Percentiles rank a stretch among this genome's conserved stretches.
Conservation (phyloP, 164 flowering plant species). For the Nymphaea colorata region DNA sequence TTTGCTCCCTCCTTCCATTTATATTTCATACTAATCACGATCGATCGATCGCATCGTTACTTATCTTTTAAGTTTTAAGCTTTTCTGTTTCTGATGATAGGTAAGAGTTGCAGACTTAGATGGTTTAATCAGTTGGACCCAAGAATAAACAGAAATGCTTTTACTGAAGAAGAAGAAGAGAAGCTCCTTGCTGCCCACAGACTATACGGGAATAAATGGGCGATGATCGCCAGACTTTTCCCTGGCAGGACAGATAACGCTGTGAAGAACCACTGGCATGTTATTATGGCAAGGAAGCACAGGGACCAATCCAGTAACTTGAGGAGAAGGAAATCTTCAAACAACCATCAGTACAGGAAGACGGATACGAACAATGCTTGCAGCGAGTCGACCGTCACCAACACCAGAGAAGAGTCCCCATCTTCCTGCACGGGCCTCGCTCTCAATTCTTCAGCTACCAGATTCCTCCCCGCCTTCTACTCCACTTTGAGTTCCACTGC, state of each 20-base stretch:
- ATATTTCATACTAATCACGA: too few species aligned
- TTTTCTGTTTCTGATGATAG: constrained; percentile 14
- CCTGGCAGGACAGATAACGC: constrained; percentile 85
- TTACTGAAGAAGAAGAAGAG: constrained; percentile 67
- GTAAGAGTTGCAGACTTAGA: constrained; percentile 76
- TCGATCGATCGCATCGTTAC: background rate
- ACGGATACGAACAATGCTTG: constrained; percentile 12
- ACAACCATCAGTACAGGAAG: background rate
- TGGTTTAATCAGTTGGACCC: constrained; percentile 88
- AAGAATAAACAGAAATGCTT: constrained; percentile 54
- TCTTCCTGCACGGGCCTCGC: constrained; percentile 50
- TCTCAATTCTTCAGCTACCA: constrained; percentile 22
- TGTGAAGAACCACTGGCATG: constrained; percentile 83
- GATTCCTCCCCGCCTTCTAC: constrained; percentile 8
- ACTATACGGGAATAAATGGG: constrained; percentile 69
- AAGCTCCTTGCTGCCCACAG: constrained; percentile 52
- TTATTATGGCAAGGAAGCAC: constrained; percentile 58
- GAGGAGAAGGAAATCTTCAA: constrained; percentile 25
- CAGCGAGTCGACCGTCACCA: constrained; percentile 31
- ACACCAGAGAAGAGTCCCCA: constrained; percentile 27
- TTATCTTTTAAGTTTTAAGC: background rate
- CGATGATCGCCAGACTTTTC: constrained; percentile 58
- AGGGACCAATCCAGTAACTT: constrained; percentile 35
- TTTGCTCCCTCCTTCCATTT: background rate
- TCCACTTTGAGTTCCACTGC: constrained; percentile 3